A percentile compares a stretch with the other conserved stretches of the same genome.
phyloP scores from a whole-genome alignment of 2,329 filamentous ascomycete genomes.

The Ascochyta rabiei region DNA sequence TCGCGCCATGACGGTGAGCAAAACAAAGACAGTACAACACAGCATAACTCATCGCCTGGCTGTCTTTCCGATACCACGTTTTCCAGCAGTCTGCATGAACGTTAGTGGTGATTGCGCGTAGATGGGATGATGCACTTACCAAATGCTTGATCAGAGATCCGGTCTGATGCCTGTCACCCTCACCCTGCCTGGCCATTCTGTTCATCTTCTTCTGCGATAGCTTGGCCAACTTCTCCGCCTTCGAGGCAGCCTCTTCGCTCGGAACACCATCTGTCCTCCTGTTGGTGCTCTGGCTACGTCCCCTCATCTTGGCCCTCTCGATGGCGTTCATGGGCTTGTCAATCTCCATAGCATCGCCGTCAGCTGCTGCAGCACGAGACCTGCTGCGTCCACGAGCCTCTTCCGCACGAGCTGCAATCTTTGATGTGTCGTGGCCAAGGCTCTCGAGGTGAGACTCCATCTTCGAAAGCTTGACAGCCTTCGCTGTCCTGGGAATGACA shows the following conservation, averaged over 20 bases:
- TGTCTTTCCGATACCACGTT: slow-evolving; percentile 93
- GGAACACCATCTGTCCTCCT: slow-evolving; percentile 78
- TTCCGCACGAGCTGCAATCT: slow-evolving; percentile 74
- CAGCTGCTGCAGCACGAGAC: slow-evolving; percentile 58
- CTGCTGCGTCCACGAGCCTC: slow-evolving; percentile 74
- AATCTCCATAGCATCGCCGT: slow-evolving; percentile 75
- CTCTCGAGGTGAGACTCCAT: slow-evolving; percentile 85
- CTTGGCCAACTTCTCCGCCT: slow-evolving; percentile 87
- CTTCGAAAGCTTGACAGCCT: slow-evolving; percentile 81
- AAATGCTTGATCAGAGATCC: slow-evolving; percentile 87
- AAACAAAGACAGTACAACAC: slow-evolving; percentile 16
- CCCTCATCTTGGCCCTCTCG: slow-evolving; percentile 73
- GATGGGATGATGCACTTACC: slow-evolving; percentile 61
- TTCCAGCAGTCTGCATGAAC: slow-evolving; percentile 73
- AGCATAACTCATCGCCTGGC: slow-evolving; percentile 54
- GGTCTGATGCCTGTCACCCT: slow-evolving; percentile 88
- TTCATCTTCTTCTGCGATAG: slow-evolving; percentile 98
- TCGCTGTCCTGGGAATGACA: slow-evolving; percentile 82
- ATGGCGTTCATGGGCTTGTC: slow-evolving; percentile 49
- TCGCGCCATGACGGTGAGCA: slow-evolving; percentile 15
- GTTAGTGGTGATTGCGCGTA: slow-evolving; percentile 22
- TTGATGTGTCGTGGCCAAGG: slow-evolving; percentile 82
- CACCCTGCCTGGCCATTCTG: slow-evolving; percentile 93
- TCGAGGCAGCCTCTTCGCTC: slow-evolving; percentile 68
- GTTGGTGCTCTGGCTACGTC: slow-evolving; percentile 68